phyloP scores from a whole-genome alignment of 805 yeast species.

The Candida loeiensis region DNA sequence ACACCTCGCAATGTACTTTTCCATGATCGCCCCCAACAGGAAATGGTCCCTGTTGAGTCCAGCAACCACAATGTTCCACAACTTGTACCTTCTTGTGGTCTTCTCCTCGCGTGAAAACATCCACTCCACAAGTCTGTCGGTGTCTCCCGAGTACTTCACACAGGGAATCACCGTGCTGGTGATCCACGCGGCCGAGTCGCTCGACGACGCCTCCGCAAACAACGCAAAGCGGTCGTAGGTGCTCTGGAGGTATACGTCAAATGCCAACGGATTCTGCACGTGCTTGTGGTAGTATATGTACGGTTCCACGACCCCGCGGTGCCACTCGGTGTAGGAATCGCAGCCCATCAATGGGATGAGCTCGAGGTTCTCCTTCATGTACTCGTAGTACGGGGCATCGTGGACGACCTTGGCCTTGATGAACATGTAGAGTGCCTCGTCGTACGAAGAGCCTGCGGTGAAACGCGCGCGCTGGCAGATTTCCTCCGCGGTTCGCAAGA shows the following conservation, averaged over 20 bases:
- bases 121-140: slow-evolving; percentile 5
- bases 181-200: slow-evolving; percentile 6
- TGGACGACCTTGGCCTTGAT: slow-evolving; percentile 15
- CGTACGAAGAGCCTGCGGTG: not conserved
- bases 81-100: slow-evolving; percentile 1
- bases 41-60: not conserved
- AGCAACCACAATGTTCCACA: slow-evolving; percentile 6
- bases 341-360: slow-evolving; percentile 6
- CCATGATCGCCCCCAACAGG: slow-evolving; percentile 1
- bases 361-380: slow-evolving; percentile 2
- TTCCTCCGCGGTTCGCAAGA: slow-evolving; percentile 6
- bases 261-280: slow-evolving; percentile 8
- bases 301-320: slow-evolving; percentile 16
- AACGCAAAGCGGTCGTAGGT: slow-evolving; percentile 6
- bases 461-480: not conserved
- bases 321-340: slow-evolving; percentile 15
- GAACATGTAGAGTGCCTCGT: slow-evolving; percentile 10
- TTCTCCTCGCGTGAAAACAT: slow-evolving; percentile 4
- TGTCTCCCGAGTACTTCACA: slow-evolving; percentile 5
- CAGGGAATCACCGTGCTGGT: slow-evolving; percentile 4
- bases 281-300: slow-evolving; percentile 14
- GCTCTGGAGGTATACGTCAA: slow-evolving; percentile 1
- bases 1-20: slow-evolving; percentile 3
- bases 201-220: not conserved
- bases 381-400: slow-evolving; percentile 13